Conservation (phyloP, 352 stramenopile genomes). For the Pythium plurisporium region DNA sequence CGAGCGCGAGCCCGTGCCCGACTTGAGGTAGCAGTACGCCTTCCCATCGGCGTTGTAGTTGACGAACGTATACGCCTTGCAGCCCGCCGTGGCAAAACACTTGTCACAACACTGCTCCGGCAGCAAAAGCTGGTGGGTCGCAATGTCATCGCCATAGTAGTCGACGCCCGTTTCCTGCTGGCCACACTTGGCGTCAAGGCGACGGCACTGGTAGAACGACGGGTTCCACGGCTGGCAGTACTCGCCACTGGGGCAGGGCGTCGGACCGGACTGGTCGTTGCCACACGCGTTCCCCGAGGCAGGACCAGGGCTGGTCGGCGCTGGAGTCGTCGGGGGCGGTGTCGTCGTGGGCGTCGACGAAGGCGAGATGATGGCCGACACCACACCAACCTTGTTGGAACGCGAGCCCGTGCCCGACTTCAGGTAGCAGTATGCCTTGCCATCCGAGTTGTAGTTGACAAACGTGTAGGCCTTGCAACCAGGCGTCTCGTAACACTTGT, state of each 20-base stretch:
- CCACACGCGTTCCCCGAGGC: not conserved
- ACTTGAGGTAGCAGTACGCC: constrained; percentile 11
- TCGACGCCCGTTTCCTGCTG: not conserved
- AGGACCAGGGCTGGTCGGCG: not conserved
- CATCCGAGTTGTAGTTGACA: constrained; percentile 26
- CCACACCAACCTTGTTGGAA: constrained; percentile 5
- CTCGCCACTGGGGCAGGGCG: not conserved
- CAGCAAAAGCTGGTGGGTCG: not conserved
- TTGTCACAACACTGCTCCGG: constrained; percentile 7
- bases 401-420: constrained; percentile 12
- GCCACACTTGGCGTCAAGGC: constrained; percentile 2
- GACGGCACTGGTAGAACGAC: constrained; percentile 35
- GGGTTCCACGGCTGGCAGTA: constrained; percentile 51
- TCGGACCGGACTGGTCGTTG: not conserved
- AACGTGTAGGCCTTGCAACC: constrained; percentile 30
- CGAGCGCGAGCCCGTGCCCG: not conserved
- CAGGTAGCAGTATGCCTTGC: constrained; percentile 38
- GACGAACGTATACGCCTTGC: constrained; percentile 13
- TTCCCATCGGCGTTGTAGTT: constrained; percentile 4
- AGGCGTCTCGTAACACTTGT: constrained; percentile 20
- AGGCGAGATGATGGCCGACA: constrained; percentile 3
- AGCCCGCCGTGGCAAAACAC: not conserved
- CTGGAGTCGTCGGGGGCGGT: not conserved
- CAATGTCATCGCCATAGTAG: not conserved
- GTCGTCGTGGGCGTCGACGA: not conserved